Evolutionary conservation across 2,329 filamentous ascomycete species (phyloP).

Genomic region (Fusarium dlaminii): DNA sequence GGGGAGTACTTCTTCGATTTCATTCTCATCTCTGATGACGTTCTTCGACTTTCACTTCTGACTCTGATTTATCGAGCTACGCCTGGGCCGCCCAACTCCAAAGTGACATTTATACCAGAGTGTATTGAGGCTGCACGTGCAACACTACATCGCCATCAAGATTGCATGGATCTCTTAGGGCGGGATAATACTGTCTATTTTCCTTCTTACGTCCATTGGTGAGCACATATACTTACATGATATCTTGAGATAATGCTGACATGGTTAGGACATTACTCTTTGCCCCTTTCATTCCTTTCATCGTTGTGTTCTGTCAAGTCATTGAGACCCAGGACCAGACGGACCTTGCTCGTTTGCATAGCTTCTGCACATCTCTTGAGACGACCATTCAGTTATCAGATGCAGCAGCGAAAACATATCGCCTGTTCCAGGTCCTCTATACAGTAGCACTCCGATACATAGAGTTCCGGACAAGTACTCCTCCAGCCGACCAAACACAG

Average conservation of each 20-base stretch:
- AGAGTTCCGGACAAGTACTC: conserved; percentile 56
- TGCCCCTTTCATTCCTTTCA: conserved; percentile 63
- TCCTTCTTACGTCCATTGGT: conserved; percentile 55
- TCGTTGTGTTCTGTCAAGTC: conserved; percentile 61
- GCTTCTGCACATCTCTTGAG: conserved; percentile 61
- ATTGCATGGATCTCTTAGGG: conserved; percentile 52
- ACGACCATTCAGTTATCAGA: conserved; percentile 56
- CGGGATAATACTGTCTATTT: conserved; percentile 51
- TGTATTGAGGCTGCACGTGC: conserved; percentile 55
- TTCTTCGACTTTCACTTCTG: conserved; percentile 53
- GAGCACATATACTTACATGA: conserved; percentile 5
- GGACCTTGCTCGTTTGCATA: conserved; percentile 58
- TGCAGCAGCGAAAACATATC: conserved; percentile 63
- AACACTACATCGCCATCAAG: conserved; percentile 53
- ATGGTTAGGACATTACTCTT: conserved; percentile 55
- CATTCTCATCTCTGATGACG: conserved; percentile 52
- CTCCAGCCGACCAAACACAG: conserved; percentile 48
- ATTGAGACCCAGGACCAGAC: conserved; percentile 56
- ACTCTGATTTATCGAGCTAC: conserved; percentile 56
- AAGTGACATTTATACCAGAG: conserved; percentile 51
- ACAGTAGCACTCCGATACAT: conserved; percentile 68
- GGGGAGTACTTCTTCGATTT: conserved; percentile 48
- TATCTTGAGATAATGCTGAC: not conserved
- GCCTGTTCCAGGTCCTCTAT: conserved; percentile 66
- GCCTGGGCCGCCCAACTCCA: conserved; percentile 42